phyloP scores from a whole-genome alignment of 192 early-diverging fungal species.

The Entomortierella parvispora region DNA sequence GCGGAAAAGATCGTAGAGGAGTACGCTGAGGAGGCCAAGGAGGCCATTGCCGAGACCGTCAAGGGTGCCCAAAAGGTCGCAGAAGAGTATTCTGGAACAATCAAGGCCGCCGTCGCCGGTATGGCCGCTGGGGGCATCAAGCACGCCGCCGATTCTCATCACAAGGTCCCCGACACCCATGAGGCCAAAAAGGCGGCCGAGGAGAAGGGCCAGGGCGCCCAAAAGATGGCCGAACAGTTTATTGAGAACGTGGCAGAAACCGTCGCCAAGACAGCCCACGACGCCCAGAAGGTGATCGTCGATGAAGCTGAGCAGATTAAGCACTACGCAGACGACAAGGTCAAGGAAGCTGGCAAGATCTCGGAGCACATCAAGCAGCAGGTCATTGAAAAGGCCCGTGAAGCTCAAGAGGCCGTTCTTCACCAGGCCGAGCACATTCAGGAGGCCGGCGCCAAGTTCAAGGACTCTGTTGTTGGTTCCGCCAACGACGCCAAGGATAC shows the following conservation, averaged over 20 bases:
- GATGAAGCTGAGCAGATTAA: slow-evolving; percentile 31
- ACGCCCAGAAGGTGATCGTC: slow-evolving; percentile 26
- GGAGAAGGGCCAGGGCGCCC: slow-evolving; percentile 18
- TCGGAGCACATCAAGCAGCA: slow-evolving; percentile 32
- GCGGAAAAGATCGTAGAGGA: slow-evolving; percentile 1
- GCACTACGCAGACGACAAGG: slow-evolving; percentile 16
- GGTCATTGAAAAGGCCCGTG: slow-evolving; percentile 28
- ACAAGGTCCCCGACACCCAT: neutral
- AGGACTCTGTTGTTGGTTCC: neutral
- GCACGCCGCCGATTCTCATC: slow-evolving; percentile 3
- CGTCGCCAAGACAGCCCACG: slow-evolving; percentile 21
- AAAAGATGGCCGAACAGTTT: slow-evolving; percentile 18
- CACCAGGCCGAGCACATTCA: slow-evolving; percentile 24
- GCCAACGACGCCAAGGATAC: slow-evolving; percentile 15
- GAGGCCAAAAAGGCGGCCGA: slow-evolving; percentile 8
- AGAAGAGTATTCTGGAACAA: slow-evolving; percentile 1
- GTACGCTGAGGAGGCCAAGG: slow-evolving; percentile 14
- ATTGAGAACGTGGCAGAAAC: slow-evolving; percentile 13
- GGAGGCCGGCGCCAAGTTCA: slow-evolving; percentile 15
- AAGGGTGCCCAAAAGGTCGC: slow-evolving; percentile 17
- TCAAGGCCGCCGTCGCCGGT: slow-evolving; percentile 10
- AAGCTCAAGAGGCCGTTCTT: slow-evolving; percentile 31
- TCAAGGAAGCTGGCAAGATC: slow-evolving; percentile 27
- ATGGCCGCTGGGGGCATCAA: slow-evolving; percentile 7
- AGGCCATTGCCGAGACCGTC: slow-evolving; percentile 10